Evolutionary conservation across 108 stramenopile species (phyloP).

Genomic region (Nitzschia inconspicua): DNA sequence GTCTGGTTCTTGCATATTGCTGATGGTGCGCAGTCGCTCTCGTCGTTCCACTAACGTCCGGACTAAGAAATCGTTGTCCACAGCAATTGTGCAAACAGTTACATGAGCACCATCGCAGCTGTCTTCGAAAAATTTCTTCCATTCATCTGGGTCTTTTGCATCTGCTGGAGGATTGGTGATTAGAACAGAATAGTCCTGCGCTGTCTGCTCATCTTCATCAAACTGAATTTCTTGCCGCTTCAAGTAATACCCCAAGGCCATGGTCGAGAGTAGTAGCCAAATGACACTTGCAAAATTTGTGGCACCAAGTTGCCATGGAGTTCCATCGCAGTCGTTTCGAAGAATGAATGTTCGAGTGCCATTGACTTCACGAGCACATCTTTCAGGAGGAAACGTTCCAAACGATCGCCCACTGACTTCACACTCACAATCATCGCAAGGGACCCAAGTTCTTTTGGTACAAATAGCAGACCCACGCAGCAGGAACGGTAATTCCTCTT

Average conservation of each 20-base stretch:
- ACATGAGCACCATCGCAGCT: constrained; percentile 57
- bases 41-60: constrained; percentile 70
- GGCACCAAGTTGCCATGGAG: constrained; percentile 40
- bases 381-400: not conserved
- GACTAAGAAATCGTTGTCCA: constrained; percentile 80
- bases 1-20: constrained; percentile 56
- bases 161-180: constrained; percentile 76
- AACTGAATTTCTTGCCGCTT: constrained; percentile 49
- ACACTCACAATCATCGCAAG: constrained; percentile 38
- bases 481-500: not conserved
- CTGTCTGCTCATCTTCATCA: constrained; percentile 88
- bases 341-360: constrained; percentile 1
- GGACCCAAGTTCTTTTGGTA: constrained; percentile 59
- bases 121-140: constrained; percentile 69
- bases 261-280: constrained; percentile 39
- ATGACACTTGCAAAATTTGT: constrained; percentile 56
- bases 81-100: constrained; percentile 74
- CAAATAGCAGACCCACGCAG: constrained; percentile 36
- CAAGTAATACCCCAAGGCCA: constrained; percentile 41
- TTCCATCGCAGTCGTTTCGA: constrained; percentile 79
- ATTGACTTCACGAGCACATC: not conserved
- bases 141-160: constrained; percentile 84
- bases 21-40: constrained; percentile 49
- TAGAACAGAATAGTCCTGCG: constrained; percentile 88
- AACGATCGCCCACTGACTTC: not conserved